Evolutionary conservation across 345 rosid genomes (phyloP).

Genomic region (Adansonia digitata): DNA sequence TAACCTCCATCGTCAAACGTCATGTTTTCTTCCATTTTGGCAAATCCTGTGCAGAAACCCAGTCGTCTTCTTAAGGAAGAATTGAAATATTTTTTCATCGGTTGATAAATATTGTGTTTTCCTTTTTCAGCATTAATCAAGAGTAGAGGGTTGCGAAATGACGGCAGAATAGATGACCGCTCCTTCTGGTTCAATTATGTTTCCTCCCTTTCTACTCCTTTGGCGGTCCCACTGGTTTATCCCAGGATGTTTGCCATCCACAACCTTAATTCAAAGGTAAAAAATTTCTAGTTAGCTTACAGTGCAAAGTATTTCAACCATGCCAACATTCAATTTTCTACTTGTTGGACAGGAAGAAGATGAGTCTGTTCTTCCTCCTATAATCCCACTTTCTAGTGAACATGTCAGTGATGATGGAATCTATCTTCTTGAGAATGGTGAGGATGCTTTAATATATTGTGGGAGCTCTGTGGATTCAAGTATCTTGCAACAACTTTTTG

Average conservation of each 20-base stretch:
- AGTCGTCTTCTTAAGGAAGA: background rate
- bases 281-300: background rate
- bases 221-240: constrained; percentile 72
- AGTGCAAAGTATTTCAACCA: constrained; percentile 5
- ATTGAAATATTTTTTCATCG: background rate
- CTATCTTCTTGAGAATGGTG: constrained; percentile 92
- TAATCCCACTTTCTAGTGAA: constrained; percentile 85
- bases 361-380: constrained; percentile 53
- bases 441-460: constrained; percentile 75
- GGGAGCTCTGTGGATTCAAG: constrained; percentile 62
- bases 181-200: constrained; percentile 79
- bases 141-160: constrained; percentile 65
- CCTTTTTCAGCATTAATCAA: constrained; percentile 69
- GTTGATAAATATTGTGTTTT: constrained; percentile 3
- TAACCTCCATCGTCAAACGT: background rate
- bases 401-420: constrained; percentile 74
- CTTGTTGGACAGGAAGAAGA: constrained; percentile 45
- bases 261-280: constrained; percentile 67
- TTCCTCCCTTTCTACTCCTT: constrained; percentile 65
- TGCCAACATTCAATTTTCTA: constrained; percentile 15
- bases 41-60: background rate
- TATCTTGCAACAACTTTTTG: constrained; percentile 62
- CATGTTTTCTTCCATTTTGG: background rate
- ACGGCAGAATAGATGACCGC: constrained; percentile 87
- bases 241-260: constrained; percentile 89